Evolutionary conservation across 805 yeast species (phyloP), one percentile per base, ranked within the genome.

Genomic region (Ogataea kodamae): DNA sequence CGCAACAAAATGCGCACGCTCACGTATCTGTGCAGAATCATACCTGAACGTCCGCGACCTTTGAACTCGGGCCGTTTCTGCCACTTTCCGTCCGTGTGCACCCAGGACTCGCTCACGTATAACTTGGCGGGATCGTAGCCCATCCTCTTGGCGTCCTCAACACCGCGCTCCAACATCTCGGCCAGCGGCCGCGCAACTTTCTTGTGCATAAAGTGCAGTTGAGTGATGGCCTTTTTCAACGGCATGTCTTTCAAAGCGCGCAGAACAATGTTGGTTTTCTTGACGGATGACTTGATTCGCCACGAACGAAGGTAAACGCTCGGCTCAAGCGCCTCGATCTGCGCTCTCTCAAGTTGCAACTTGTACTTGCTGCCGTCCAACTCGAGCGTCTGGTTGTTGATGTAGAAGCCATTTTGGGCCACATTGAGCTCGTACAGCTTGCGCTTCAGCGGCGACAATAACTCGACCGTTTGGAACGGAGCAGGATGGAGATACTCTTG

Each of bases 31-130:
- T 85, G 92, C 19, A 69, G 72, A 31, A 83, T 72, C 37, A 84
- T 62, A 55, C 97, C 97, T 13, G 74, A 69, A 59, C 96, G 76
- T 45, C 96, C 96, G 65, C 97, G 78, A 45, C 92, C 96, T 65
- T 87, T 88, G 55, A 72, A 70, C 49, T 90, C 96, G 7, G 78
- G 60, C 57, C 92, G 73, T 57, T 76, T 80, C 18, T 55, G 50
- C 79, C 82, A 77, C 32, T 62, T 53, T 13, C 95, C 96, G 59
- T 90, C 97, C 37, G 88, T 78, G 25, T 96, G 97, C 17, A 78
- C 78, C 97, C 97, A 90, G 39, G 88, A 76, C 52, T 84, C 84
- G 26, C 80, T 75, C 37, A 90, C 72, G 50, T 81, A 85, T 25
- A 88, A 57, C 22, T 72, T 72, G 39, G 80, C 73, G 15, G 76